Percentiles rank a stretch among this genome's conserved stretches.
phyloP scores from a whole-genome alignment of 305 asterid genomes.

The Fraxinus floribunda region DNA sequence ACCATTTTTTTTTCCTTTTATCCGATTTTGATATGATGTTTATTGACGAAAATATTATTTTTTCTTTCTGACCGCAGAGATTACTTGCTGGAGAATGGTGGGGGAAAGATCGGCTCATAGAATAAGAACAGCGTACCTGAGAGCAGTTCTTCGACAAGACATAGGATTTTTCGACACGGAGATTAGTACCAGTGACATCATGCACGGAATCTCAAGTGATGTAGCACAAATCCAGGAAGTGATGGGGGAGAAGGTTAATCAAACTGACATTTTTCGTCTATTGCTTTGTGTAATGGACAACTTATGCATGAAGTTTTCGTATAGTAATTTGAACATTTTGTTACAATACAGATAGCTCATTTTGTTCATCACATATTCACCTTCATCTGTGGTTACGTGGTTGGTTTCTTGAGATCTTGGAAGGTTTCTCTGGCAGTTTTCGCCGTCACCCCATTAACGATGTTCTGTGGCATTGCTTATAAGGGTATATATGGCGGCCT shows the following conservation, averaged over 20 bases:
- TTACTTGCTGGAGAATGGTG: conserved; percentile 80
- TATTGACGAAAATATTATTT: neutral
- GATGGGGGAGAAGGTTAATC: conserved; percentile 76
- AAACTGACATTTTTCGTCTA: neutral
- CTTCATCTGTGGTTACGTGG: conserved; percentile 67
- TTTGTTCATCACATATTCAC: conserved; percentile 78
- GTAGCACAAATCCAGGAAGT: conserved; percentile 94
- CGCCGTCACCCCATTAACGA: conserved; percentile 79
- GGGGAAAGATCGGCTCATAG: conserved; percentile 83
- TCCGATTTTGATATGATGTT: neutral
- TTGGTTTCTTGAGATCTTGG: conserved; percentile 65
- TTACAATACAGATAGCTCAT: conserved; percentile 69
- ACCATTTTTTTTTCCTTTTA: neutral
- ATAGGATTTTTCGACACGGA: conserved; percentile 71
- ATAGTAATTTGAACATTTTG: conserved; percentile 12
- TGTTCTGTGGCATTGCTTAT: conserved; percentile 79
- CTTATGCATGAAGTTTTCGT: neutral
- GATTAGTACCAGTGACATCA: conserved; percentile 67
- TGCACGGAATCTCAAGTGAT: conserved; percentile 93
- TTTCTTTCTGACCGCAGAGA: conserved; percentile 40
- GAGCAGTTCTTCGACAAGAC: conserved; percentile 75
- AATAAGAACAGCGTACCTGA: conserved; percentile 71
- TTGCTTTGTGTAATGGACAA: neutral
- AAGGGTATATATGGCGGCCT: conserved; percentile 79
- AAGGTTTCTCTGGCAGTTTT: conserved; percentile 73